Base-by-base conservation (phyloP, 2,329 filamentous ascomycete genomes). In the Colletotrichum neosansevieriae region DNA sequence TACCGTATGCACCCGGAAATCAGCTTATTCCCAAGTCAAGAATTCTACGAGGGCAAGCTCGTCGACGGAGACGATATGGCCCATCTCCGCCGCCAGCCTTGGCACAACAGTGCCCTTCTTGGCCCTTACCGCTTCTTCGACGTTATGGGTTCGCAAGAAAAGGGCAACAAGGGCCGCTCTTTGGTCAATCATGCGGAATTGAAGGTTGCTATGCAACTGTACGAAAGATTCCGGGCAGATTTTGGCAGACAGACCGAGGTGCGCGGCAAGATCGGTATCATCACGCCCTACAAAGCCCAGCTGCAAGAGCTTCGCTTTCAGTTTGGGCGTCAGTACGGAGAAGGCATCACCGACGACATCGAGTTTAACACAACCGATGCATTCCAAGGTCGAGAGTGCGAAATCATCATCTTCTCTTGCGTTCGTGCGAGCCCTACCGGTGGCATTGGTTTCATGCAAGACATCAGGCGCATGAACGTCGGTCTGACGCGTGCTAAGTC, bases 1-100 rank as follows among this genome's bases (percentile, higher is more conserved):
- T 99, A 99, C 78, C 96, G 96, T 80, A 99, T 99, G 97, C 96
- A 99, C 81, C 96, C 97, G 0, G 93, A 96, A 73, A 99, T 99
- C 77, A 97, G 94, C 79, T 79, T 84, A 59, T 99, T 98, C 78
- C 96, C 97, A 1, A 97, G 94, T 78, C 84, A 87, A 73, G 91
- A 94, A 58, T 99, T 99, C 81, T 99, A 99, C 81, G 94, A 98
- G 76, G 90, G 93, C 32, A 89, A 90, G 71, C 88, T 99, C 11
- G 84, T 94, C 71, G 94, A 99, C 78, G 96, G 97, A 24, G 87
- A 87, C 69, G 88, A 92, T 72, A 98, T 98, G 94, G 89, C 86
- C 3, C 84, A 82, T 62, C 83, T 97, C 60, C 91, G 96, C 54
- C 82, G 85, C 68, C 89, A 91, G 76, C 91, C 94, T 2, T 99